A percentile compares a stretch with the other conserved stretches of the same genome.
phyloP scores from a whole-genome alignment of 768 basidiomycete genomes.

The Panaeolus papilionaceus region DNA sequence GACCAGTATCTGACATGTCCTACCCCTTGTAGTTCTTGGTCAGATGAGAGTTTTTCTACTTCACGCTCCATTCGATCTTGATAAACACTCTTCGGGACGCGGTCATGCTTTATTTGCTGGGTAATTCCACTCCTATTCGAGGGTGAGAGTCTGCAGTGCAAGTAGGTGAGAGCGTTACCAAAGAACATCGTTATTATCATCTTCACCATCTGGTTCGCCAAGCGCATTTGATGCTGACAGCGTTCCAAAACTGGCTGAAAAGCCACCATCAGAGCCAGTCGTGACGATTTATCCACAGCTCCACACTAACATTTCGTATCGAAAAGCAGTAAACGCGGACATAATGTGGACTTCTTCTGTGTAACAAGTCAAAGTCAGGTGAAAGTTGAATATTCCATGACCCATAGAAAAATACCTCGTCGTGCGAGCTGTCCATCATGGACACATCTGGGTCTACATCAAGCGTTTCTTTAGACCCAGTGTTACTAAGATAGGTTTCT shows the following conservation, averaged over 20 bases:
- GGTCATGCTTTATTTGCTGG: slow-evolving; percentile 57
- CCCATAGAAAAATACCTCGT: slow-evolving; percentile 47
- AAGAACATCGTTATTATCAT: slow-evolving; percentile 15
- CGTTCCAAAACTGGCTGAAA: slow-evolving; percentile 69
- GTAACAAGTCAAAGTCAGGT: slow-evolving; percentile 4
- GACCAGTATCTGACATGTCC: slow-evolving; percentile 66
- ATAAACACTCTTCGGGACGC: slow-evolving; percentile 60
- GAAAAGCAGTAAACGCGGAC: slow-evolving; percentile 70
- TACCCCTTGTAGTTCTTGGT: slow-evolving; percentile 23
- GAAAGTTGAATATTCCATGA: slow-evolving; percentile 10
- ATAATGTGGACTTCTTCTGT: slow-evolving; percentile 55
- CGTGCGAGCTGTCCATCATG: slow-evolving; percentile 65
- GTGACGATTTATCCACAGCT: slow-evolving; percentile 3
- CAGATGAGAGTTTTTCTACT: slow-evolving; percentile 8
- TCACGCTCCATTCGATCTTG: slow-evolving; percentile 48
- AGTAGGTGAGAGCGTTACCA: slow-evolving; percentile 6
- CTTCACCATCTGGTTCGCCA: slow-evolving; percentile 36
- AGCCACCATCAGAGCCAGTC: slow-evolving; percentile 17
- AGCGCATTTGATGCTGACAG: slow-evolving; percentile 50
- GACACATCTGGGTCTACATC: slow-evolving; percentile 62
- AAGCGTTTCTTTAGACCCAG: slow-evolving; percentile 45
- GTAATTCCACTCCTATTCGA: slow-evolving; percentile 53
- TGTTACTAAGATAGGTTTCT: slow-evolving; percentile 67
- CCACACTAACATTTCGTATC: slow-evolving; percentile 57
- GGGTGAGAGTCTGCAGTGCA: slow-evolving; percentile 14